Evolutionary conservation across 371 early-diverging fungal genomes (phyloP), one percentile per base, ranked within the genome.

Genomic region (Blyttiomyces sp.): DNA sequence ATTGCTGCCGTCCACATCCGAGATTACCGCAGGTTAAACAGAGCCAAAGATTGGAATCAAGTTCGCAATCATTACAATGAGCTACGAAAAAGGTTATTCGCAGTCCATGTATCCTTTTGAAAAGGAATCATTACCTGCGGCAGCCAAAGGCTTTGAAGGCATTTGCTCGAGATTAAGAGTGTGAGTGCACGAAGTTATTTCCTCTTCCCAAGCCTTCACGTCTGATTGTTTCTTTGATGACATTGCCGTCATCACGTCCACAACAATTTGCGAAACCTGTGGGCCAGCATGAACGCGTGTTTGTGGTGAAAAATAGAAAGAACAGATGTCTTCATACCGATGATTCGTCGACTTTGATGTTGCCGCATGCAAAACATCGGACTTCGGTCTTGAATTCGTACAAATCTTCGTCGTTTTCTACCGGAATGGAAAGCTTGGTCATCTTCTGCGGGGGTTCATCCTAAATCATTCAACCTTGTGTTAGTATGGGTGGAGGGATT

Each of bases 121-220:
- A 39, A 13, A 28, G 5, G 19, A 28, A 51, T n/a, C 46, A 54
- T 27, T 45, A 71, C 70, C 54, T 49, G 57, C 19, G 2, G 61
- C 34, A 53, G 61, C 66, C 45, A 75, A 51, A 28, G 39, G 46
- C 5, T 66, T 64, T 7, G 52, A 54, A 2, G 61, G 63, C 13
- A 36, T 75, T 72, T 96, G 97, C 17, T 56, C 63, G 6, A 96
- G 69, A 17, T 81, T 75, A 17, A 80, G 72, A 19, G 89, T 88
- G 67, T 97, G 98, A 36, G 84, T 84, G 76, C 98, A 97, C 0
- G 90, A 68, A 2, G 70, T 43, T 43, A 66, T 87, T 50, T 91
- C 92, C 57, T 91, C 90, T 55, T 92, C 86, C 98, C 98, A 97
- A 3, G 91, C 89, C 67, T 92, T 86, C 56, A 94, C 86, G 62